Conservation (phyloP, 768 basidiomycete genomes). For the Hypholoma fasciculare region DNA sequence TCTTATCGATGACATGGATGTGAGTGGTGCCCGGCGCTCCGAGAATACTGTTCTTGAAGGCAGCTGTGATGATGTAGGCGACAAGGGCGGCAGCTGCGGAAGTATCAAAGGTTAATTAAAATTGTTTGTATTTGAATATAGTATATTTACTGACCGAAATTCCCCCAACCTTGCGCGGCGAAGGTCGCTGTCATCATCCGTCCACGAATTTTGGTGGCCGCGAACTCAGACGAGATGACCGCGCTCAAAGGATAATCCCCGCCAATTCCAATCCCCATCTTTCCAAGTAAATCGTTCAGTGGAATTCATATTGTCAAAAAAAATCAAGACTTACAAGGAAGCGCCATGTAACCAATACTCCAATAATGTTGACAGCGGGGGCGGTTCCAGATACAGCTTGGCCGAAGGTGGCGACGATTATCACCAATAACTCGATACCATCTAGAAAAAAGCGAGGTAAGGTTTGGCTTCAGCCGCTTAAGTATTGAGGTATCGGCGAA, state of each 20-base stretch:
- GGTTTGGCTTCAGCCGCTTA: conserved; percentile 14
- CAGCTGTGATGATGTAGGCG: conserved; percentile 59
- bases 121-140: background rate
- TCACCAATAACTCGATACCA: conserved; percentile 77
- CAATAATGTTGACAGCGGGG: conserved; percentile 70
- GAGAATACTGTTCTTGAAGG: conserved; percentile 63
- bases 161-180: conserved; percentile 85
- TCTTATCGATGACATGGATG: conserved; percentile 61
- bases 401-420: conserved; percentile 76
- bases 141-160: conserved; percentile 52
- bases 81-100: conserved; percentile 62
- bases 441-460: conserved; percentile 34
- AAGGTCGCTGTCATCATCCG: conserved; percentile 91
- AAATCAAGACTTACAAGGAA: conserved; percentile 48
- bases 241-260: conserved; percentile 88
- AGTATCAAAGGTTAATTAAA: too few relatives aligned
- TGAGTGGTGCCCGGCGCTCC: conserved; percentile 35
- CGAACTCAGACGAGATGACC: conserved; percentile 89
- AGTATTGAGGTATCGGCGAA: conserved; percentile 7
- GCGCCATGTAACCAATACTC: conserved; percentile 81
- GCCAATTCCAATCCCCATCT: conserved; percentile 84
- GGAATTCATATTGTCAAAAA: too few relatives aligned
- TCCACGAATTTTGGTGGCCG: conserved; percentile 73
- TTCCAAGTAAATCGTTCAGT: conserved; percentile 11
- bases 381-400: conserved; percentile 75